phyloP scores from a whole-genome alignment of 352 stramenopile genomes.

The Aphanomyces invadans region DNA sequence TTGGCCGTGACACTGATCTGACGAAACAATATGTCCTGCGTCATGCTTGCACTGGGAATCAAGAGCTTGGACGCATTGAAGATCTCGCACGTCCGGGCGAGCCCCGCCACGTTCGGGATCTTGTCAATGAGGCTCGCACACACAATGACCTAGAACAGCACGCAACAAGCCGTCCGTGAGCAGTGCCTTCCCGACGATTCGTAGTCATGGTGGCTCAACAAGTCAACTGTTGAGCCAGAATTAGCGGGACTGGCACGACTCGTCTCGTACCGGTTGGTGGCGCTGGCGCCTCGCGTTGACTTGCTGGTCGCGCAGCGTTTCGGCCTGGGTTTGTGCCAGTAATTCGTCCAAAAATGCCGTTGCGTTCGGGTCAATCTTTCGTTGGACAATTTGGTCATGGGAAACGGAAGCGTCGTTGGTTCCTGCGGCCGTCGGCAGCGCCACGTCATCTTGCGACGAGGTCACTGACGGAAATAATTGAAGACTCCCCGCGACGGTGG shows the following conservation, averaged over 20 bases:
- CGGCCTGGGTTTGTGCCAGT: slow-evolving; percentile 26
- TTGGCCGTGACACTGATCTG: slow-evolving; percentile 88
- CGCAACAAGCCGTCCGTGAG: too few relatives aligned
- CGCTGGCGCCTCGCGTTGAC: slow-evolving; percentile 3
- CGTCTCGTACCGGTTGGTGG: slow-evolving; percentile 7
- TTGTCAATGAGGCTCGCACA: slow-evolving; percentile 91
- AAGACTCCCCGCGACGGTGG: slow-evolving; percentile 6
- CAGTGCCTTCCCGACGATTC: too few relatives aligned
- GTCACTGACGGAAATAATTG: too few relatives aligned
- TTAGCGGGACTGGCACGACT: too few relatives aligned
- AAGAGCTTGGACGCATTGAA: slow-evolving; percentile 88
- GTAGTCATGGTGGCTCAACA: too few relatives aligned
- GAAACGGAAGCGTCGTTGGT: not conserved
- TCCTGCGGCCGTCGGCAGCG: slow-evolving; percentile 14
- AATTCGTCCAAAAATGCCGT: slow-evolving; percentile 55
- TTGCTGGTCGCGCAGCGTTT: slow-evolving; percentile 16
- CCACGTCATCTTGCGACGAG: too few relatives aligned
- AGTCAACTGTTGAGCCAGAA: too few relatives aligned
- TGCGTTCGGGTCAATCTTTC: slow-evolving; percentile 67
- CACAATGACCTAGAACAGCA: slow-evolving; percentile 40
- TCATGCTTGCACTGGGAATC: slow-evolving; percentile 78
- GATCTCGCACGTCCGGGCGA: slow-evolving; percentile 93
- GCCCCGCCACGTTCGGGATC: slow-evolving; percentile 89
- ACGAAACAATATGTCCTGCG: slow-evolving; percentile 85
- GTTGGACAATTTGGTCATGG: slow-evolving; percentile 37